phyloP scores from a whole-genome alignment of 768 basidiomycete genomes.

The Mycena maculata region DNA sequence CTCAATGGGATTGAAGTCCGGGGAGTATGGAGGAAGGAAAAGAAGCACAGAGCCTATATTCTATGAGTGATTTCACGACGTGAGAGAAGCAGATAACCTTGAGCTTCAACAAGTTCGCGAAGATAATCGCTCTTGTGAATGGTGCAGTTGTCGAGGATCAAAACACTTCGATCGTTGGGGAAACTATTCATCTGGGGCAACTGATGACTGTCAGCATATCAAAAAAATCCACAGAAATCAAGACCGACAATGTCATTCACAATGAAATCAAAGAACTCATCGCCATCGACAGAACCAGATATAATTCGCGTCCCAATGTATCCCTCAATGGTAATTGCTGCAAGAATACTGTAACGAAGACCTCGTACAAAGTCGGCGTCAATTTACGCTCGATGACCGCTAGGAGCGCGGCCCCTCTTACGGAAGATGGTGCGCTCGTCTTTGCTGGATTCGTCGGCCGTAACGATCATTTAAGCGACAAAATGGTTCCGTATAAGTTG shows the following conservation, averaged over 20 bases:
- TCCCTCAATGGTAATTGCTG: constrained; percentile 25
- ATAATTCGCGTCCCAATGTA: constrained; percentile 22
- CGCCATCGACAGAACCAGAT: constrained; percentile 16
- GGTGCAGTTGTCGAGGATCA: constrained; percentile 36
- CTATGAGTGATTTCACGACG: not conserved
- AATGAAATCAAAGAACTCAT: constrained; percentile 34
- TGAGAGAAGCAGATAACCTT: constrained; percentile 6
- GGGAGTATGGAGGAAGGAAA: constrained; percentile 50
- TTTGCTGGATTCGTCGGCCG: constrained; percentile 14
- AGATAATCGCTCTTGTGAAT: constrained; percentile 34
- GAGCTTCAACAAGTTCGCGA: constrained; percentile 25
- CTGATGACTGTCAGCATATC: not conserved
- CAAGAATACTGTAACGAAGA: constrained; percentile 29
- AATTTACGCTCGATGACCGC: constrained; percentile 8
- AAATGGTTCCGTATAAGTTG: constrained; percentile 25
- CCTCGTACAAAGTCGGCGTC: constrained; percentile 31
- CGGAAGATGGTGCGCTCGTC: constrained; percentile 17
- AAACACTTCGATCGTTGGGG: constrained; percentile 34
- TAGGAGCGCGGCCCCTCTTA: constrained; percentile 11
- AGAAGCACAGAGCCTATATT: constrained; percentile 37
- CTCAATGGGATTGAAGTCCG: constrained; percentile 51
- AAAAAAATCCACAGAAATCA: not conserved
- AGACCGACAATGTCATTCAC: constrained; percentile 24
- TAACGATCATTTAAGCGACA: constrained; percentile 17
- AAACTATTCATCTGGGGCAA: constrained; percentile 27